Evolutionary conservation across 305 asterid species (phyloP), one percentile per base, ranked within the genome.

Genomic region (Fraxinus ornus): DNA sequence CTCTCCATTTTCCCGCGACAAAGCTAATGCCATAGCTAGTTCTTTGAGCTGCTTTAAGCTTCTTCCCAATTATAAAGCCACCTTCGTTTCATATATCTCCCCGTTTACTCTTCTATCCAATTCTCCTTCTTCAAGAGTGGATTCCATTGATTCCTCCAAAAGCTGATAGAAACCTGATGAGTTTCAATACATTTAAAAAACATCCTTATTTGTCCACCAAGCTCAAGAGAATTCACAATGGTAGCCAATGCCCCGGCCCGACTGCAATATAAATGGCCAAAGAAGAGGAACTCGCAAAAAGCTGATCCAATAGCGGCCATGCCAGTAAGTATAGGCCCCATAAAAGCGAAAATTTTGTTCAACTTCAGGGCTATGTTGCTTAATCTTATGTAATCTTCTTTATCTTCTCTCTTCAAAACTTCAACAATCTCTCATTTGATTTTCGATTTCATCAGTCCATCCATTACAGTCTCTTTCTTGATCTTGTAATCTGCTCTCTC

Each of bases 191-290:
- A 83, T 88, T 76, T 88, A 89, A 2, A 88, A 74, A 79, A 86
- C 91, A 86, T 88, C 17, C 91, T 89, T 47, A 86, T 84, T 30
- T 88, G 90, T 57, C 86, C 91, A 2, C 91, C 89, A 28, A 85
- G 90, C 79, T 85, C 86, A 0, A 89, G 24, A 71, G 83, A 35
- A 37, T 89, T 88, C 85, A 83, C 89, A 1, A 76, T 30, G 28
- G 78, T 79, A 3, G 90, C 79, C 84, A 78, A 71, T n/a, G 84
- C 87, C 0, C 89, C 89, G 78, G 86, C 7, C 68, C 85, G 7
- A 85, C 82, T 21, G 89, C 88, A 5, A 75, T 28, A 75, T 39
- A 21, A 2, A 24, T 44, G 32, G 87, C 84, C 17, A 37, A 81
- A 41, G 83, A 39, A 24, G 85, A 15, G 68, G 88, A 77, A 21